Evolutionary conservation across 1,284 basidiomycete genomes (phyloP).

Genomic region (Fereydounia khargensis): DNA sequence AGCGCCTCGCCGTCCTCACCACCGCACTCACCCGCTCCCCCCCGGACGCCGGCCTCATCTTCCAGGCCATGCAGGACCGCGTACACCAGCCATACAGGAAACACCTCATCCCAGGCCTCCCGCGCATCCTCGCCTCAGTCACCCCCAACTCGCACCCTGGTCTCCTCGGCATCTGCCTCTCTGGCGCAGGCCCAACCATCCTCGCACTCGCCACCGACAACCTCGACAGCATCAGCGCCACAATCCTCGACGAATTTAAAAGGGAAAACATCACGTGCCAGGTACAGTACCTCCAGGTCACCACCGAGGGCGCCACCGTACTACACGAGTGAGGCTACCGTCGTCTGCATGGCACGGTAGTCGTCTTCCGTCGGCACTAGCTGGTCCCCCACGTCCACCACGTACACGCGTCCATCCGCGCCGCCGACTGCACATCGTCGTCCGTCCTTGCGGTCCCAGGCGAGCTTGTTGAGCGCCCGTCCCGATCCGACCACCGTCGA

Average conservation of each 20-base stretch:
- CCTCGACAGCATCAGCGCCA: constrained; percentile 37
- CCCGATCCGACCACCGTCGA: neutral
- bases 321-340: constrained; percentile 16
- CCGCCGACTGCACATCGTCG: constrained; percentile 81
- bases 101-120: constrained; percentile 78
- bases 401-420: constrained; percentile 84
- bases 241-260: constrained; percentile 44
- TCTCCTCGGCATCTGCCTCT: constrained; percentile 92
- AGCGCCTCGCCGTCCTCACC: constrained; percentile 94
- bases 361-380: constrained; percentile 36
- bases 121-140: constrained; percentile 68
- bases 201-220: constrained; percentile 82
- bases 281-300: constrained; percentile 46
- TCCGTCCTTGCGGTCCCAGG: constrained; percentile 86
- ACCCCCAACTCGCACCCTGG: constrained; percentile 88
- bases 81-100: constrained; percentile 96
- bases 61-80: constrained; percentile 98
- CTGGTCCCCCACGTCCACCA: constrained; percentile 65
- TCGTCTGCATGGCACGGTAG: constrained; percentile 24
- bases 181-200: constrained; percentile 95
- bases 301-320: constrained; percentile 34
- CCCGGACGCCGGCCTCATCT: constrained; percentile 89
- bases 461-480: constrained; percentile 84
- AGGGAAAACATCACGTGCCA: constrained; percentile 47
- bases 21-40: constrained; percentile 87